phyloP scores from a whole-genome alignment of 1,284 basidiomycete species.

The Ganoderma leucocontextum region DNA sequence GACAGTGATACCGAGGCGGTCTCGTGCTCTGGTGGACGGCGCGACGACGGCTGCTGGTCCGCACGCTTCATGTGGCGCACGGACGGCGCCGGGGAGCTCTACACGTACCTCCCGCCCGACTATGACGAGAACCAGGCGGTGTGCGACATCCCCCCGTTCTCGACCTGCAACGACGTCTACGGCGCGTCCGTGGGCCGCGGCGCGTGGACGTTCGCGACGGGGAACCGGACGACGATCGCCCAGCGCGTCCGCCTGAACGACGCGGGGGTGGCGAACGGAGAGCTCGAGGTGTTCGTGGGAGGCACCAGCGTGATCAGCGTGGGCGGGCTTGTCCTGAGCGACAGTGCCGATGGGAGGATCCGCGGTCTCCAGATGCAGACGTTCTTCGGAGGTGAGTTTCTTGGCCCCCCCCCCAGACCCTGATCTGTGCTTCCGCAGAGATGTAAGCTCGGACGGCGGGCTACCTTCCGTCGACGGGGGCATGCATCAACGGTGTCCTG shows the following conservation, averaged over 20 bases:
- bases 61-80: slow-evolving; percentile 66
- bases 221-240: slow-evolving; percentile 66
- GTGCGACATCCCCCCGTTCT: slow-evolving; percentile 59
- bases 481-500: neutral
- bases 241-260: slow-evolving; percentile 74
- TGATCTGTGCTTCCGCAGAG: neutral
- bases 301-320: slow-evolving; percentile 65
- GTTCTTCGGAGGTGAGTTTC: slow-evolving; percentile 66
- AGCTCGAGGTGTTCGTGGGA: slow-evolving; percentile 62
- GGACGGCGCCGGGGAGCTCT: slow-evolving; percentile 63
- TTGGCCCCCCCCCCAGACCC: neutral
- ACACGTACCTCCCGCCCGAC: slow-evolving; percentile 66
- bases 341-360: slow-evolving; percentile 53
- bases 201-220: slow-evolving; percentile 66
- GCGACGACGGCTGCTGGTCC: slow-evolving; percentile 57
- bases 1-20: slow-evolving; percentile 51
- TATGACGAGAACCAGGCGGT: slow-evolving; percentile 65
- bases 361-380: slow-evolving; percentile 73
- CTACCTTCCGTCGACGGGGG: neutral
- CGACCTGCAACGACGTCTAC: slow-evolving; percentile 70
- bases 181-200: slow-evolving; percentile 80
- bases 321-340: slow-evolving; percentile 58
- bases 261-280: slow-evolving; percentile 65
- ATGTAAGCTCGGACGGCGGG: neutral
- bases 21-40: slow-evolving; percentile 61